phyloP scores from a whole-genome alignment of 768 basidiomycete genomes.

The Hortiboletus flavorubellus region DNA sequence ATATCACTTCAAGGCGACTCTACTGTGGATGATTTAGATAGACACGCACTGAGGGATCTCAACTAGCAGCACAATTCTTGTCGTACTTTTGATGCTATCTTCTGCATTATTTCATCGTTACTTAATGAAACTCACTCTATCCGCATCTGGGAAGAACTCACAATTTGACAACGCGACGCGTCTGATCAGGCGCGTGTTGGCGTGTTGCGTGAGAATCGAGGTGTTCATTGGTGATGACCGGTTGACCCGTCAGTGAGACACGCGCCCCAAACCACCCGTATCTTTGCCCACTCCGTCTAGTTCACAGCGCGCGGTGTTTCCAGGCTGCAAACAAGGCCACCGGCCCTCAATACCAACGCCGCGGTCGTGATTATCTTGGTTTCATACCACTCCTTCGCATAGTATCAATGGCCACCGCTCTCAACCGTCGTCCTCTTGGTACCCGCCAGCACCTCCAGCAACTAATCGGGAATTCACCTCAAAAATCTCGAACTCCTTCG shows the following conservation, averaged over 20 bases:
- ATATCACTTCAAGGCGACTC: constrained; percentile 8
- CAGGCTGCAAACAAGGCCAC: neutral
- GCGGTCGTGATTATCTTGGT: constrained; percentile 3
- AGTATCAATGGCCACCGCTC: constrained; percentile 39
- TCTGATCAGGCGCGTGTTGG: constrained; percentile 11
- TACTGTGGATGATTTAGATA: constrained; percentile 16
- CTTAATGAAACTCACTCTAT: neutral
- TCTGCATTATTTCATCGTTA: constrained; percentile 1
- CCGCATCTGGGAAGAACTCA: no score
- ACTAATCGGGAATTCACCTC: constrained; percentile 33
- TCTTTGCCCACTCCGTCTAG: constrained; percentile 1
- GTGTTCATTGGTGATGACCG: constrained; percentile 7
- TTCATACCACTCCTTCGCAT: neutral
- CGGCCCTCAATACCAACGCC: neutral
- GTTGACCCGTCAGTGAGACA: neutral
- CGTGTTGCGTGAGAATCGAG: constrained; percentile 26
- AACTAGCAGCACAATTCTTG: constrained; percentile 15
- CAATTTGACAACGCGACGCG: constrained; percentile 15
- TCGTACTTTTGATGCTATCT: constrained; percentile 1
- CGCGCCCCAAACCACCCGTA: constrained; percentile 1
- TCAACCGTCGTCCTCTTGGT: constrained; percentile 48
- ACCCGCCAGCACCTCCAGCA: constrained; percentile 40
- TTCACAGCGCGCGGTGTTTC: neutral
- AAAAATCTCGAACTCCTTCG: constrained; percentile 33
- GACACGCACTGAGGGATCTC: constrained; percentile 22